Conservation (phyloP, 2,329 filamentous ascomycete species). For the Chalaropsis thielavioides region DNA sequence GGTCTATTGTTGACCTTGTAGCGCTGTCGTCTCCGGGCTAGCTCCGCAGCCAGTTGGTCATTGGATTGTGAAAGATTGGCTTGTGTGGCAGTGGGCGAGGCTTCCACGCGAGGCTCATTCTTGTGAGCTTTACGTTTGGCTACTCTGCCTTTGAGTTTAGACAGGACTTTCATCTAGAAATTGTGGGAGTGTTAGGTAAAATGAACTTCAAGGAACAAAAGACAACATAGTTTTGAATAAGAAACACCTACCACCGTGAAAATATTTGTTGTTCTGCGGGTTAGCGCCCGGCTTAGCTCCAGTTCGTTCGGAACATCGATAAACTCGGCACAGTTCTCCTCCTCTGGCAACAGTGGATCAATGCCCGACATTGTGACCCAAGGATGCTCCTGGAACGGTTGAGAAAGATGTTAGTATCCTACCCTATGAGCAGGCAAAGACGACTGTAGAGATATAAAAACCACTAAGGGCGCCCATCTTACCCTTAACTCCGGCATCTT, state of each 20-base stretch:
- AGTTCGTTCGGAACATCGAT: conserved; percentile 76
- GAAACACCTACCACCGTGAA: conserved; percentile 55
- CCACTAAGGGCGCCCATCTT: conserved; percentile 20
- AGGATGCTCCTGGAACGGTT: conserved; percentile 53
- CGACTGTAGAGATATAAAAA: no score
- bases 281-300: conserved; percentile 83
- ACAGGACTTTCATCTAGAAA: conserved; percentile 70
- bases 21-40: conserved; percentile 9
- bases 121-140: conserved; percentile 27
- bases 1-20: conserved; percentile 10
- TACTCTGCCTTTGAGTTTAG: conserved; percentile 62
- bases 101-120: neutral
- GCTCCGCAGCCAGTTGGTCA: conserved; percentile 6
- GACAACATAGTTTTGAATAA: neutral
- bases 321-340: conserved; percentile 73
- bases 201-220: neutral
- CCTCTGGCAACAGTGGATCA: conserved; percentile 63
- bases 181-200: neutral
- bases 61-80: conserved; percentile 14
- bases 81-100: conserved; percentile 11
- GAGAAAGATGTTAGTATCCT: neutral
- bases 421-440: neutral
- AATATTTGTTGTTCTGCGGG: conserved; percentile 72
- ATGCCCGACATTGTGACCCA: conserved; percentile 78
- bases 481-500: conserved; percentile 71